phyloP scores from a whole-genome alignment of 805 yeast species.

The Saccharomycopsis vini region DNA sequence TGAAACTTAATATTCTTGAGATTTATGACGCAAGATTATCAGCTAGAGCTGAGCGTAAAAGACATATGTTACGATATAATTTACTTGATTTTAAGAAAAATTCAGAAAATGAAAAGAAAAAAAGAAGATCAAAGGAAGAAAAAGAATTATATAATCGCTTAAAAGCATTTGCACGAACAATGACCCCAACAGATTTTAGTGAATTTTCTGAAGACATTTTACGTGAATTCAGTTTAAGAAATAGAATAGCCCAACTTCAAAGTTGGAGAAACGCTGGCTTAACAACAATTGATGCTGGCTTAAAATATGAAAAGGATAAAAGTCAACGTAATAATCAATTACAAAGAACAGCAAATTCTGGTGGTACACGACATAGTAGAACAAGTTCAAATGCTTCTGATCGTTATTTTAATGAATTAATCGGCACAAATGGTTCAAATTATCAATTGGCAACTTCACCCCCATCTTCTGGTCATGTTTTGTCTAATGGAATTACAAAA shows the following conservation, averaged over 20 bases:
- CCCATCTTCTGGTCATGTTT: not conserved
- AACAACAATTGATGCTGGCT: slow-evolving; percentile 73
- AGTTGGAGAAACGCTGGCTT: slow-evolving; percentile 91
- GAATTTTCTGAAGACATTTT: slow-evolving; percentile 64
- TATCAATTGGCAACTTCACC: not conserved
- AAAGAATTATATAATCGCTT: slow-evolving; percentile 68
- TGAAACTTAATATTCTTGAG: slow-evolving; percentile 78
- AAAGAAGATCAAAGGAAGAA: slow-evolving; percentile 68
- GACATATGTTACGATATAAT: slow-evolving; percentile 66
- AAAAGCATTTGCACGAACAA: slow-evolving; percentile 72
- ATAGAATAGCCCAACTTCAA: slow-evolving; percentile 81
- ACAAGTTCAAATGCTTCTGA: slow-evolving; percentile 22
- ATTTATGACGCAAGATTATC: slow-evolving; percentile 86
- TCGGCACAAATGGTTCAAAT: slow-evolving; percentile 7
- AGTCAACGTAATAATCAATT: slow-evolving; percentile 52
- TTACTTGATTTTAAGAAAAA: slow-evolving; percentile 79
- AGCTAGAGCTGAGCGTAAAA: slow-evolving; percentile 85
- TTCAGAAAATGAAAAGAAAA: slow-evolving; percentile 70
- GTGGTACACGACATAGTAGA: slow-evolving; percentile 28
- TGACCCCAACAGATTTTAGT: slow-evolving; percentile 76
- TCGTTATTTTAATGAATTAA: slow-evolving; percentile 11
- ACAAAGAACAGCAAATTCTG: slow-evolving; percentile 37
- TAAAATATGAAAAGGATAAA: slow-evolving; percentile 83
- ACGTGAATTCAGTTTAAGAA: slow-evolving; percentile 68
- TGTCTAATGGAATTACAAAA: not conserved